Conservation (phyloP, 2,329 filamentous ascomycete species). For the Pseudofabraea citricarpa region DNA sequence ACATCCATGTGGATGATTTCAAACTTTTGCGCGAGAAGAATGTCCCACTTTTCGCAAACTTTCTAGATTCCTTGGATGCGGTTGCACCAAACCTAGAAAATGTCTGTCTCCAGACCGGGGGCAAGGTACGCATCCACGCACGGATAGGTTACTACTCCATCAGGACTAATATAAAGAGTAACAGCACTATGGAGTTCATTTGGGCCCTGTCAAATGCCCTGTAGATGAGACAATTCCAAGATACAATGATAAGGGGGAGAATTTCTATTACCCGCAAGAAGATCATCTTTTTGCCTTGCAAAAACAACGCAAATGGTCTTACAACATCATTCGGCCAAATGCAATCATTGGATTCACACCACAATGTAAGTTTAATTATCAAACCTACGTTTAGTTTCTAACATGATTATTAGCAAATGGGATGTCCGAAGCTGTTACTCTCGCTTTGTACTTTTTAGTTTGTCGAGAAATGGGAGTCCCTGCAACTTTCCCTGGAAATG, state of each 20-base stretch:
- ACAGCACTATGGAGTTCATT: constrained; percentile 50
- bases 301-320: background rate
- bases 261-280: background rate
- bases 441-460: background rate
- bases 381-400: background rate
- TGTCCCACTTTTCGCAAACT: constrained; percentile 28
- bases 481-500: background rate
- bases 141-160: no score
- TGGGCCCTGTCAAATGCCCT: constrained; percentile 30
- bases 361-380: background rate
- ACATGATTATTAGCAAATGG: background rate
- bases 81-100: constrained; percentile 21
- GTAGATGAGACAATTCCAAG: background rate
- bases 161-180: no score
- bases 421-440: background rate
- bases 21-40: constrained; percentile 21
- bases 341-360: background rate
- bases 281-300: background rate
- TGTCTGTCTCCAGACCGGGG: constrained; percentile 12
- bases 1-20: constrained; percentile 29
- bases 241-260: background rate
- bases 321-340: background rate
- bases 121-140: constrained; percentile 31
- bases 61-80: constrained; percentile 23
- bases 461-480: background rate